These are phyloP conservation scores for Kodamaea fukazawae DNA, from an alignment of 805 yeast genomes.

Conservation along the genomic window DNA sequence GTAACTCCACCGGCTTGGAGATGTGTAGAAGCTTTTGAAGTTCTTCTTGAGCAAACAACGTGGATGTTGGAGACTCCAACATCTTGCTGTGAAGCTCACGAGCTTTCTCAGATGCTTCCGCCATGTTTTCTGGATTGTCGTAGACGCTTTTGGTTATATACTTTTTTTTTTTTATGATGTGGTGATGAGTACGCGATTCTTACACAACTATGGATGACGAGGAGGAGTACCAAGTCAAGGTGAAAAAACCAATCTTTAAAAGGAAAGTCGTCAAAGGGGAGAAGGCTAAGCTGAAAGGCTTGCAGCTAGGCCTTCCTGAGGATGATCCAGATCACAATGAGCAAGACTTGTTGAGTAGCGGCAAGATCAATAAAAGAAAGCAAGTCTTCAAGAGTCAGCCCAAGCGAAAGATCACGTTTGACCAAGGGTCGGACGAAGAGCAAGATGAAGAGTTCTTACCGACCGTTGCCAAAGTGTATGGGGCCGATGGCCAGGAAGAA, in stretches of 20 bases:
- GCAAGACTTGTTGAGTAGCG: background rate
- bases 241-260: conserved; percentile 10
- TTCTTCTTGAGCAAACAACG: conserved; percentile 66
- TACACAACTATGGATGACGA: background rate
- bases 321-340: background rate
- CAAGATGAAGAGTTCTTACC: background rate
- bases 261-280: conserved; percentile 12
- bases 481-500: conserved; percentile 1
- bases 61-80: conserved; percentile 49
- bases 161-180: background rate
- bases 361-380: conserved; percentile 2
- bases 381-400: background rate
- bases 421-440: background rate
- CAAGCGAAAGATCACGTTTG: background rate
- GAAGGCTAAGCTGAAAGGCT: background rate
- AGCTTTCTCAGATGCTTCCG: conserved; percentile 44
- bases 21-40: conserved; percentile 50
- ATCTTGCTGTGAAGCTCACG: conserved; percentile 59
- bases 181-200: background rate
- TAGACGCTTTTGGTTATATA: background rate
- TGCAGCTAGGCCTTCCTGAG: background rate
- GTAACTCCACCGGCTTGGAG: conserved; percentile 42
- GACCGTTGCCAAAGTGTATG: background rate
- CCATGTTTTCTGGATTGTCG: conserved; percentile 35
- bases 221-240: conserved; percentile 5